These are phyloP conservation scores for Suillus weaverae DNA, from an alignment of 768 basidiomycete genomes.

Conservation along the genomic window DNA sequence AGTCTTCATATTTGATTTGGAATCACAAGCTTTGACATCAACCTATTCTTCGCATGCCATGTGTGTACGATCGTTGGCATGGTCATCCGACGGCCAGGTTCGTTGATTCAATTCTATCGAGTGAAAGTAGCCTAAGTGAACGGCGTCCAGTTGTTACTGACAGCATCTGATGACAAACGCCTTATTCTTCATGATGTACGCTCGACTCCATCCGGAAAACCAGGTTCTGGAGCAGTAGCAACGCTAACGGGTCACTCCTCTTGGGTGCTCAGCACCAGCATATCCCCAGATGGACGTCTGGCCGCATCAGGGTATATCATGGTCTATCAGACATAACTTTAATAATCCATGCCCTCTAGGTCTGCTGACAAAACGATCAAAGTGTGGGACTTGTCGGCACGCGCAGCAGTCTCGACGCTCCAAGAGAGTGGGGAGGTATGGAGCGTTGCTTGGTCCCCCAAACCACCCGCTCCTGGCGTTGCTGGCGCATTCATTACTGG, in stretches of 20 bases:
- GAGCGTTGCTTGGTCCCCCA: constrained; percentile 80
- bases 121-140: neutral
- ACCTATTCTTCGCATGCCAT: constrained; percentile 89
- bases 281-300: constrained; percentile 78
- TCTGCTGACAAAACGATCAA: constrained; percentile 86
- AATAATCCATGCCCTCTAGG: constrained; percentile 35
- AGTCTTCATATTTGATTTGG: constrained; percentile 82
- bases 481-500: constrained; percentile 70
- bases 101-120: constrained; percentile 23
- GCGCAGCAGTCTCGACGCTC: constrained; percentile 72
- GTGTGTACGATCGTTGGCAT: constrained; percentile 82
- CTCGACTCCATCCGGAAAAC: constrained; percentile 53
- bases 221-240: constrained; percentile 77
- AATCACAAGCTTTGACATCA: constrained; percentile 59
- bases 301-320: constrained; percentile 73
- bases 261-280: constrained; percentile 84
- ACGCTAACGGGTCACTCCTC: constrained; percentile 86
- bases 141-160: constrained; percentile 67
- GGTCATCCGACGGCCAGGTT: constrained; percentile 89
- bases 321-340: neutral
- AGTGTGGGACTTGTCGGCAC: constrained; percentile 81
- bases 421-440: constrained; percentile 83
- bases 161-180: constrained; percentile 91
- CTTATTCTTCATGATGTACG: constrained; percentile 91
- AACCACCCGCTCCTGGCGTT: constrained; percentile 50